phyloP scores from a whole-genome alignment of 352 stramenopile species.

The Phytophthora idaei region DNA sequence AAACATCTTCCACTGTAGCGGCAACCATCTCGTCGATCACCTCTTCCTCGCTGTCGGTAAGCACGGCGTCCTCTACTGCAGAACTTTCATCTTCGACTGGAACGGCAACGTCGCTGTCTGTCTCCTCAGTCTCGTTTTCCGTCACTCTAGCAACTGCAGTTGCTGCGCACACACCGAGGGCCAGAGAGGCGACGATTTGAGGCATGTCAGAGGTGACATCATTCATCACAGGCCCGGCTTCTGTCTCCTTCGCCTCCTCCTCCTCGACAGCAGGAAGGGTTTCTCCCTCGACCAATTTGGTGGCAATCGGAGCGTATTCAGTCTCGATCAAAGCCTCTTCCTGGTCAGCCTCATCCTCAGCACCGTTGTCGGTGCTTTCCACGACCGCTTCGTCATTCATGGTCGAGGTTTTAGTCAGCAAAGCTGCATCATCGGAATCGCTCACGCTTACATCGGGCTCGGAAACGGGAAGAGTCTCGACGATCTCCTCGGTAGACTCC shows the following conservation, averaged over 20 bases:
- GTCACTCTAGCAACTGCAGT: not conserved
- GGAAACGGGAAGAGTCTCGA: conserved; percentile 5
- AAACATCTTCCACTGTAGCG: conserved; percentile 12
- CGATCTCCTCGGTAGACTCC: not conserved
- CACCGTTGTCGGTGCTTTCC: not conserved
- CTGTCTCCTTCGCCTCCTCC: not conserved
- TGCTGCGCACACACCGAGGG: conserved; percentile 6
- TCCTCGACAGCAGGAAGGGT: not conserved
- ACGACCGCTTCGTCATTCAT: not conserved
- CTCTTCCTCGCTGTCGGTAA: conserved; percentile 11
- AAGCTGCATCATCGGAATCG: too few species aligned
- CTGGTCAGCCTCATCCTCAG: not conserved
- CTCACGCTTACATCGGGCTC: not conserved
- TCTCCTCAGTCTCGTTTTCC: not conserved
- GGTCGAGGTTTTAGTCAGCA: not conserved
- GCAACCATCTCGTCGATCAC: conserved; percentile 17
- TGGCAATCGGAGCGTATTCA: not conserved
- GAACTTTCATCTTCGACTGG: not conserved
- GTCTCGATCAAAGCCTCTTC: not conserved
- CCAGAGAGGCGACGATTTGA: conserved; percentile 23
- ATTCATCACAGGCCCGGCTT: not conserved
- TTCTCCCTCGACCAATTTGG: not conserved
- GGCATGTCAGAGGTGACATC: conserved; percentile 8
- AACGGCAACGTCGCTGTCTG: not conserved
- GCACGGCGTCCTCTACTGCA: conserved; percentile 1